Evolutionary conservation across 176 grass and related monocot species (phyloP), one percentile per base, ranked within the genome.

Genomic region (Phoenix dactylifera): DNA sequence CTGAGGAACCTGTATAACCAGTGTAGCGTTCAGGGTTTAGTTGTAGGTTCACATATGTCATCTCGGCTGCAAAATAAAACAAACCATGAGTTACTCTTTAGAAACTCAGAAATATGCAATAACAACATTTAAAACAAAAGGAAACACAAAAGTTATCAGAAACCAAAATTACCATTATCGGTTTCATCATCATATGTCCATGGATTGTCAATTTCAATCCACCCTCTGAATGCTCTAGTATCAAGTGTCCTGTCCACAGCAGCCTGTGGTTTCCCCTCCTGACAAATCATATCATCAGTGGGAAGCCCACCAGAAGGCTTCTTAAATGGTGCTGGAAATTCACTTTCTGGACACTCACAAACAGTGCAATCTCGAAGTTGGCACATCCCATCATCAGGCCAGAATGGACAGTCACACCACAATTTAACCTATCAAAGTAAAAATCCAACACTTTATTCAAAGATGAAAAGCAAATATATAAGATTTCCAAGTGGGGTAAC

Each of bases 171-270:
- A 98, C 93, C 74, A 19, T 89, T 98, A 76, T 98, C 88, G 15
- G 88, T 98, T 65, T 98, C 88, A 51, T 98, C 94, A 78, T 98
- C 94, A 81, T 75, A 58, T 73, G 94, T 98, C 94, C 94, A 98
- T 20, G 94, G 88, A 85, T 98, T 98, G 67, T 98, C 88, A 3
- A 71, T 90, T 62, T 98, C 88, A 10, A 86, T 48, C 93, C 93
- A 98, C 56, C 88, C 94, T 66, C 66, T 83, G 67, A 98, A 98
- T 60, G 74, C 73, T 56, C 76, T 98, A 24, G 63, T 80, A 71
- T 98, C 88, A 29, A 98, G 78, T 4, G 94, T 98, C 73, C 79
- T 80, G 81, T 98, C 94, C 79, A 98, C 94, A 25, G 87, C 71
- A 73, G 81, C 81, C 67, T 98, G 71, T 58, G 82, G 82, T 66